Base-by-base conservation (phyloP, 1,284 basidiomycete species). In the Leccinum griseonigrum region DNA sequence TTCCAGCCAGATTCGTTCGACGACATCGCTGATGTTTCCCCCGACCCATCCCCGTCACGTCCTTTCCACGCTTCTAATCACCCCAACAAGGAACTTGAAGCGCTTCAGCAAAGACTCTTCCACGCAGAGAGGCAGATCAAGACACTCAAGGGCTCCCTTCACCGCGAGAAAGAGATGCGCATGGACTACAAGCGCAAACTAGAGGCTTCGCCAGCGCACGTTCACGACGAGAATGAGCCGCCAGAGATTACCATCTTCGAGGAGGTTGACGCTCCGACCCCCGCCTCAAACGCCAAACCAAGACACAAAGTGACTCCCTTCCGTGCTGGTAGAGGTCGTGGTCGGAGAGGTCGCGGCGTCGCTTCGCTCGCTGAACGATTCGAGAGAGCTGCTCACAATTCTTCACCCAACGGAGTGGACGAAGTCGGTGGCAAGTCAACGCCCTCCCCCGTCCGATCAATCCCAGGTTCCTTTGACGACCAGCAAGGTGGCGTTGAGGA, bases 51-150 rank as follows among this genome's bases (percentile, higher is more conserved):
- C 0, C 86, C 89, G 4, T 83, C 81, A 13, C 78, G 76, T 54
- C 78, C 82, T 10, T 85, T 88, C 76, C 75, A 86, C 26, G 82
- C 86, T 9, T 82, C 89, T 1, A 89, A 85, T 71, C 85, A 94
- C 73, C 86, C 90, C 46, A 83, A 79, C 69, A 91, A 89, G 71
- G 91, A 94, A 74, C 85, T 92, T 52, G 92, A 93, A 69, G 84
- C 85, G 0, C 77, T 93, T 22, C 88, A 92, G 64, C 88, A 92
- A 68, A 81, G 87, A 31, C 81, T 94, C 40, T 88, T 90, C 13
- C 92, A 94, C 74, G 90, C 92, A 7, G 90, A 94, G 70, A 78
- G 91, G 59, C 90, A 92, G 69, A 90, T 95, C 69, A 83, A 81
- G 63, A 92, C 91, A 5, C 81, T 95, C 62, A 90, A 92, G 71